Conservation (phyloP, 192 early-diverging fungal species). For the Linnemannia hyalina region DNA sequence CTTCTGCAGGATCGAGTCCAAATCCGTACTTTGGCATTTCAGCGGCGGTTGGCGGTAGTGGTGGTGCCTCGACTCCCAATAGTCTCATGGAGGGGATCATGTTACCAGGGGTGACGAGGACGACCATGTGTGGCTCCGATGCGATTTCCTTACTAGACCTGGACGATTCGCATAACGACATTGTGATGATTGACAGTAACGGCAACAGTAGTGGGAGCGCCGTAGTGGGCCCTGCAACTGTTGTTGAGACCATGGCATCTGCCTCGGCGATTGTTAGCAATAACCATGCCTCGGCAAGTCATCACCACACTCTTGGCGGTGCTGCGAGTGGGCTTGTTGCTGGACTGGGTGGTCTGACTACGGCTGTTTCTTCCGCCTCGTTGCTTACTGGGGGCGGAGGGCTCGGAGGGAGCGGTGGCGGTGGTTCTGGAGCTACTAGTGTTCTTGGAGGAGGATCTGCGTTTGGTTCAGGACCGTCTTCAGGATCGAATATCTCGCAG, state of each 20-base stretch:
- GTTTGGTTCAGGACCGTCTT: slow-evolving; percentile 1
- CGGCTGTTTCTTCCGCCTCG: slow-evolving; percentile 10
- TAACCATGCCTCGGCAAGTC: slow-evolving; percentile 4
- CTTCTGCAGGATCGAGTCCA: slow-evolving; percentile 5
- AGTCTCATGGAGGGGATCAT: slow-evolving; percentile 9
- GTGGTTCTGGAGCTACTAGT: not conserved
- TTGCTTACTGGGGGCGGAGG: not conserved
- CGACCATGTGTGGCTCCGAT: slow-evolving; percentile 45
- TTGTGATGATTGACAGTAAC: slow-evolving; percentile 52
- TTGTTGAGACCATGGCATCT: slow-evolving; percentile 43
- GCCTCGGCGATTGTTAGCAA: slow-evolving; percentile 39
- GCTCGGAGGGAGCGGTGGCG: not conserved
- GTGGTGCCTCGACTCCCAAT: not conserved
- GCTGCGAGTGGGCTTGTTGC: not conserved
- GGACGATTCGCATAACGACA: slow-evolving; percentile 40
- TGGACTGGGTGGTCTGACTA: not conserved
- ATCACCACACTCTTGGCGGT: not conserved
- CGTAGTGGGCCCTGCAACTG: slow-evolving; percentile 29
- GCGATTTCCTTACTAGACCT: slow-evolving; percentile 39
- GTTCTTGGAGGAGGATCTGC: not conserved
- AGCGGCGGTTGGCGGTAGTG: not conserved
- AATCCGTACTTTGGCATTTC: slow-evolving; percentile 24
- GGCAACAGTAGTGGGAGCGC: slow-evolving; percentile 32
- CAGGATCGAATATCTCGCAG: slow-evolving; percentile 12
- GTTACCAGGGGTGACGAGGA: not conserved